Base-by-base conservation (phyloP, 345 rosid species). In the Durio zibethinus region DNA sequence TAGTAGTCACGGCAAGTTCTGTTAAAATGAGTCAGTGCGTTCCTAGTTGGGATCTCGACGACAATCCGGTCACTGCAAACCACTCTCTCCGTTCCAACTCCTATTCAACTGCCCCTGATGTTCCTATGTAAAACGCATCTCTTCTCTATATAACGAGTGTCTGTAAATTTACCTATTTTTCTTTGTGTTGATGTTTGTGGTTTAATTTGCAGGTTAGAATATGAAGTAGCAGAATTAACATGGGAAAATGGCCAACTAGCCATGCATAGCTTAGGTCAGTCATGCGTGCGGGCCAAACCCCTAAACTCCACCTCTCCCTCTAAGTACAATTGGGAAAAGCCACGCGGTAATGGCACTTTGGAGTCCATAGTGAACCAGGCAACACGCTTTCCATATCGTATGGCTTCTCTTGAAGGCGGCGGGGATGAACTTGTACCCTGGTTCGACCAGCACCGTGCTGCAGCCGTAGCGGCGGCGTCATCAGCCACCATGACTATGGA, bases 331-430 rank as follows among this genome's bases (percentile, higher is more conserved):
- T 89, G 89, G 83, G 93, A 86, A 1, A 87, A 86, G 82, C 89
- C 84, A 74, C 88, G 83, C 56, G 85, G 82, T 54, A 73, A 87
- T 40, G 99, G 97, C 53, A 93, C 99, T 25, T 92, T 96, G 42
- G 99, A 93, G 85, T 93, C 97, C 18, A 80, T 96, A 69, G 97
- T 96, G 74, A 88, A 93, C 86, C 98, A 93, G 83, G 99, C 97
- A 54, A 89, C 93, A 45, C 72, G 83, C 64, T 36, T 84, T 20
- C 85, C 87, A 4, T 60, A 36, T 35, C 57, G 73, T 27, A 59
- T 78, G 63, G 31, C 75, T 40, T n/a, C 73, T 10, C 12, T 20
- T 21, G 48, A 23, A 29, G 73, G 50, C 1, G 53, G 42, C 15
- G 29, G 45, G 16, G 85, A 85, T 18, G 92, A 89, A 54, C 71